Percentiles rank a stretch among this genome's conserved stretches.
phyloP scores from a whole-genome alignment of 768 basidiomycete species.

The Russula emetica region DNA sequence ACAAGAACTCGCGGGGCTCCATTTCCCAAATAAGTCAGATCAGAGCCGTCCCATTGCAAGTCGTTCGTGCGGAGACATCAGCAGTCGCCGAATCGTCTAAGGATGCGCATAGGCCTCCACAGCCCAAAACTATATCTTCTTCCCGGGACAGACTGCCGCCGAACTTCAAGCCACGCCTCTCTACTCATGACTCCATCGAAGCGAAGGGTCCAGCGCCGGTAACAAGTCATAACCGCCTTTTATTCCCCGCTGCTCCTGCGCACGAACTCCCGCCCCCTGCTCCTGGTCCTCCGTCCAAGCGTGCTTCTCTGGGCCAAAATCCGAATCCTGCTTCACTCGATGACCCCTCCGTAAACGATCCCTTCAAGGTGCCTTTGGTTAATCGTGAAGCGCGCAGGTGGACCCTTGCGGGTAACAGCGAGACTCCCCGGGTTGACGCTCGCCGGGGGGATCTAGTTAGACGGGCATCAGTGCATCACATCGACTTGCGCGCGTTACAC shows the following conservation, averaged over 20 bases:
- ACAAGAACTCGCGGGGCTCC: background rate
- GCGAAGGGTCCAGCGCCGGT: background rate
- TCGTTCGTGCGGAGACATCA: background rate
- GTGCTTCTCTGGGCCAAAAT: constrained; percentile 4
- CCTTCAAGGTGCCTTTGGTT: background rate
- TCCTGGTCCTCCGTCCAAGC: constrained; percentile 11
- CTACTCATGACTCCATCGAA: background rate
- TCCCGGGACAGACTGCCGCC: background rate
- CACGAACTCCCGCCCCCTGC: constrained; percentile 11
- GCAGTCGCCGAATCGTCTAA: background rate
- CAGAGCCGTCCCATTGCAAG: background rate
- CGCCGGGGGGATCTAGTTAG: background rate
- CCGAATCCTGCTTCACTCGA: background rate
- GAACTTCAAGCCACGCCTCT: background rate
- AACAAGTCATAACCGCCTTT: constrained; percentile 6
- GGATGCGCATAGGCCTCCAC: background rate
- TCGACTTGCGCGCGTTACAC: constrained; percentile 17
- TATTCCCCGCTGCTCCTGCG: constrained; percentile 5
- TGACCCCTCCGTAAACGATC: background rate
- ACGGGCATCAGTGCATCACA: constrained; percentile 18
- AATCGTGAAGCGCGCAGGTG: background rate
- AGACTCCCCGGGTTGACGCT: background rate
- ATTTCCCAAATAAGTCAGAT: background rate
- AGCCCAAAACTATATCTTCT: background rate
- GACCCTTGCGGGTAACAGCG: background rate